A percentile compares a stretch with the other conserved stretches of the same genome.
phyloP scores from a whole-genome alignment of 75 land plant genomes.

The Pinus albicaulis region DNA sequence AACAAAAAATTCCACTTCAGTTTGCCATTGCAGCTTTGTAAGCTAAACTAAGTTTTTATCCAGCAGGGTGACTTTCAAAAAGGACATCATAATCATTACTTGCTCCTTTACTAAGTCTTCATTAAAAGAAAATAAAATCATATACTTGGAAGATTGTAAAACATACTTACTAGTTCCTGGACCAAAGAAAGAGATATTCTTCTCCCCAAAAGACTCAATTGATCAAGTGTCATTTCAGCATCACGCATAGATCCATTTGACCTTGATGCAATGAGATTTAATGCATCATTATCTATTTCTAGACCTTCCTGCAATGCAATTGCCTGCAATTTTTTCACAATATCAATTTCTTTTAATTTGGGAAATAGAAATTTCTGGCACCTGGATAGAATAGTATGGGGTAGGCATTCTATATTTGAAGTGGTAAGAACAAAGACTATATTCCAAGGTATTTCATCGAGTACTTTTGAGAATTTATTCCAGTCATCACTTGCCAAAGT shows the following conservation, averaged over 20 bases:
- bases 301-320: slow-evolving; percentile 68
- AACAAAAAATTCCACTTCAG: slow-evolving; percentile 1
- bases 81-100: neutral
- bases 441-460: slow-evolving; percentile 78
- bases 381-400: slow-evolving; percentile 74
- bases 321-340: slow-evolving; percentile 61
- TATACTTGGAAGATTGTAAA: slow-evolving; percentile 1
- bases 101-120: neutral
- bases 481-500: slow-evolving; percentile 61
- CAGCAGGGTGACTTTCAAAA: neutral
- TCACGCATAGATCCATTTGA: slow-evolving; percentile 94
- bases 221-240: slow-evolving; percentile 96
- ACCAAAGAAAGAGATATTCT: slow-evolving; percentile 73
- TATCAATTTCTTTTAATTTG: slow-evolving; percentile 84
- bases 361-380: slow-evolving; percentile 93
- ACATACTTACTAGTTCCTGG: slow-evolving; percentile 81
- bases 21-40: neutral
- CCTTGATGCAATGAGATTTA: slow-evolving; percentile 76
- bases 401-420: slow-evolving; percentile 62
- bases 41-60: neutral
- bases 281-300: slow-evolving; percentile 76
- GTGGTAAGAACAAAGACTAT: slow-evolving; percentile 77
- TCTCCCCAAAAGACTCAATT: slow-evolving; percentile 84
- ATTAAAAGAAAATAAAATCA: neutral
- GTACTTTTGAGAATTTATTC: slow-evolving; percentile 72